Conservation (phyloP, 176 grass and related monocot genomes). For the Saccharum officinarum region DNA sequence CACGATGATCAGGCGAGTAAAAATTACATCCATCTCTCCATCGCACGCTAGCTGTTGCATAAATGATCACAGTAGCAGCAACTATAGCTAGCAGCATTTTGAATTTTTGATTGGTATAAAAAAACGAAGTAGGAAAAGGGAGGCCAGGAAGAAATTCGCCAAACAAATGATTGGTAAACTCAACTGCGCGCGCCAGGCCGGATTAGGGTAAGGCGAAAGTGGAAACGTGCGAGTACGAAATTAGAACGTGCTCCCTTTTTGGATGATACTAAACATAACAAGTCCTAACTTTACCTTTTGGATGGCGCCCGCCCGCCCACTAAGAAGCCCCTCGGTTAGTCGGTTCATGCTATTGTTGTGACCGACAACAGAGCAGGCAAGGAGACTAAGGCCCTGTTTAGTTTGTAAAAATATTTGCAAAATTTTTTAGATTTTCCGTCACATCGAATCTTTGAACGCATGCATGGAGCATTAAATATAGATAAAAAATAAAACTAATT, state of each 20-base stretch:
- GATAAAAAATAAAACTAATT: no score
- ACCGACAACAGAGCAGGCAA: neutral
- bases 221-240: constrained; percentile 30
- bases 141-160: neutral
- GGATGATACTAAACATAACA: constrained; percentile 37
- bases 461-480: no score
- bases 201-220: constrained; percentile 7
- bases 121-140: neutral
- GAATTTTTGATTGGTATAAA: neutral
- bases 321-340: neutral
- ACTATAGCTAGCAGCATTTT: neutral
- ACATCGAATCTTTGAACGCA: no score
- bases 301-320: constrained; percentile 11
- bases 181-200: neutral
- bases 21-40: neutral
- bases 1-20: constrained; percentile 56
- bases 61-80: neutral
- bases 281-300: constrained; percentile 24
- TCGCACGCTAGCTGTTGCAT: neutral
- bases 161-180: constrained; percentile 40
- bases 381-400: no score
- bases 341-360: neutral
- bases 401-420: no score
- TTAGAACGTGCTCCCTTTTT: constrained; percentile 23
- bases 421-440: no score